Percentiles rank a stretch among this genome's conserved stretches.
phyloP scores from a whole-genome alignment of 495 filamentous ascomycete species.

The Immersiella caudata region DNA sequence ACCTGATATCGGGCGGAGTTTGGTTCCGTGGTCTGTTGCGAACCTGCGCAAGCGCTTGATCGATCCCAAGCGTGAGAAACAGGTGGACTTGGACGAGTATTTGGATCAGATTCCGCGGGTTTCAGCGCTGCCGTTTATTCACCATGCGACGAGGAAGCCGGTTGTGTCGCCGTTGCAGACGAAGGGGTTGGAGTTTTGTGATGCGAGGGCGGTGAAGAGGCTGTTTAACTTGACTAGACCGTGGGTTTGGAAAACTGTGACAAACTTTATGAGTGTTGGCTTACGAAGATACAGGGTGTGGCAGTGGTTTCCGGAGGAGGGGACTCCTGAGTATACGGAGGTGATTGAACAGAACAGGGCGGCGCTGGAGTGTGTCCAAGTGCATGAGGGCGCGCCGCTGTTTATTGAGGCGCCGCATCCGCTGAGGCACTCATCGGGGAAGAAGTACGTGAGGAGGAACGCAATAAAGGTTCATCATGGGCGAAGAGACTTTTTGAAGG shows the following conservation, averaged over 20 bases:
- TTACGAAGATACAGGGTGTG: not conserved
- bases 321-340: not conserved
- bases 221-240: not conserved
- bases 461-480: no score
- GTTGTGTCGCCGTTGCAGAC: not conserved
- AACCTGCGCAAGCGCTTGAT: not conserved
- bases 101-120: not conserved
- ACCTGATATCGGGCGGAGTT: not conserved
- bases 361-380: not conserved
- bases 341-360: not conserved
- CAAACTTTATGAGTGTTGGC: no score
- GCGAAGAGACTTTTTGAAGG: no score
- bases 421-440: not conserved
- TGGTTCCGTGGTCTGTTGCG: not conserved
- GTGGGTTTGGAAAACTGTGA: no score
- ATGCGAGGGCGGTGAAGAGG: not conserved
- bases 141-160: not conserved
- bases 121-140: not conserved
- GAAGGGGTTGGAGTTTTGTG: not conserved
- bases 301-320: not conserved
- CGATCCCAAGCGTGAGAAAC: not conserved
- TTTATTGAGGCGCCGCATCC: not conserved
- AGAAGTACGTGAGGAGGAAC: not conserved
- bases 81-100: not conserved
- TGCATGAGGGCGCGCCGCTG: not conserved